Evolutionary conservation across 1,284 basidiomycete genomes (phyloP), one percentile per base, ranked within the genome.

Genomic region (Rhizoctonia solani): DNA sequence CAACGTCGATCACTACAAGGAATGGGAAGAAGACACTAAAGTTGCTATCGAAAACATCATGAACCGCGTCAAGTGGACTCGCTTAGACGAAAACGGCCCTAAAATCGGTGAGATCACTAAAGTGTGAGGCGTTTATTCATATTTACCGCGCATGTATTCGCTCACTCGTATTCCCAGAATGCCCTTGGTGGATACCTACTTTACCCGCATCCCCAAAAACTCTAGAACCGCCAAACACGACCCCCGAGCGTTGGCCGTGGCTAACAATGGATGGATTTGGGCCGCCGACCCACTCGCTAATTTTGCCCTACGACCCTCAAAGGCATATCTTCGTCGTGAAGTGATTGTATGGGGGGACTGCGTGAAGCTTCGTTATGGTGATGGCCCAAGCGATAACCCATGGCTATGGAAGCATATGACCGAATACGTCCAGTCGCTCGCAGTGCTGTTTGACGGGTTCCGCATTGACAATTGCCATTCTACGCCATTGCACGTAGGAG

Each of bases 191-290:
- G 95, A 97, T 74, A 79, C 83, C 1, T 95, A 96, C 78, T 98
- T 98, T 77, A 97, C 94, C 1, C 88, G 93, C 47, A 76, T 96
- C 16, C 79, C 84, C 8, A 79, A 82, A 4, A 81, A 80, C 70
- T 72, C 69, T 3, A 81, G 79, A 23, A 84, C 84, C 1, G 77
- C 85, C 55, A 82, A 85, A 53, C 80, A 82, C 69, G 87, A 94
- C 68, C 85, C 89, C 1, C 75, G 82, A 21, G 81, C 85, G 8
- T 90, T 95, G 73, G 88, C 91, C 0, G 79, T 98, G 30, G 96
- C 96, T 4, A 98, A 98, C 79, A 99, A 99, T 74, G 96, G 96
- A 5, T 99, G 96, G 96, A 96, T 99, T 73, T 99, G 96, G 96
- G 83, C 90, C 68, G 95, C 96, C 1, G 89, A 99, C 76, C 96